phyloP scores from a whole-genome alignment of 2,329 filamentous ascomycete species.

The Calonectria pseudoturangicola region DNA sequence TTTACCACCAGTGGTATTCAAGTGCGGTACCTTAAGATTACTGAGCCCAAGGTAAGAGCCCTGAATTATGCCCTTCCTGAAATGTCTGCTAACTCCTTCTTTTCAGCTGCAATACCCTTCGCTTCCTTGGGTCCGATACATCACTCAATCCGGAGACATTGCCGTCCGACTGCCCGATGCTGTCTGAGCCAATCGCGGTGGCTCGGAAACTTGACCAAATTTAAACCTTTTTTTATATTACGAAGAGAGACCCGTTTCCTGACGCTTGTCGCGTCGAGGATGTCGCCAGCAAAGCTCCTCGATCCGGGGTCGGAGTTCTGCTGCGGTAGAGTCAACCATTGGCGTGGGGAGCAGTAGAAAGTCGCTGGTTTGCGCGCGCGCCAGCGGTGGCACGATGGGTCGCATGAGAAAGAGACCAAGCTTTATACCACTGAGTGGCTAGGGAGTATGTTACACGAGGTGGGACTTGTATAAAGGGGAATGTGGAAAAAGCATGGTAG shows the following conservation, averaged over 20 bases:
- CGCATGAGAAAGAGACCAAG: slow-evolving; percentile 33
- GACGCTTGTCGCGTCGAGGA: slow-evolving; percentile 24
- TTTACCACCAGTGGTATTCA: slow-evolving; percentile 99
- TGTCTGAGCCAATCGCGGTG: slow-evolving; percentile 70
- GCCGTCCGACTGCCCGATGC: slow-evolving; percentile 95
- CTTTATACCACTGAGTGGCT: slow-evolving; percentile 33
- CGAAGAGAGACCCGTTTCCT: slow-evolving; percentile 34
- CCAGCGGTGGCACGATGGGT: slow-evolving; percentile 26
- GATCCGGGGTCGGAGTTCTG: slow-evolving; percentile 25
- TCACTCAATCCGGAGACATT: slow-evolving; percentile 98
- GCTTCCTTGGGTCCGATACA: slow-evolving; percentile 97
- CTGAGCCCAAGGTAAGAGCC: slow-evolving; percentile 92
- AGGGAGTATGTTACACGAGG: slow-evolving; percentile 41
- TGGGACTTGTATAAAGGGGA: slow-evolving; percentile 46
- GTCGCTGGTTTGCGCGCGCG: slow-evolving; percentile 13
- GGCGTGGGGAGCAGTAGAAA: slow-evolving; percentile 21
- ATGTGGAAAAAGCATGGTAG: slow-evolving; percentile 29
- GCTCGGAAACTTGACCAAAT: slow-evolving; percentile 24
- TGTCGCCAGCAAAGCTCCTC: slow-evolving; percentile 10
- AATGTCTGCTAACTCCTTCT: slow-evolving; percentile 32
- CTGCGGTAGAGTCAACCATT: slow-evolving; percentile 19
- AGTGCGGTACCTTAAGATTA: slow-evolving; percentile 98
- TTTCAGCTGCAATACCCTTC: slow-evolving; percentile 95
- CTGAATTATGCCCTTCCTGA: background rate
- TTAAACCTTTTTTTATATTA: slow-evolving; percentile 33